phyloP scores from a whole-genome alignment of 106 monocot species.

The Ottelia alismoides region DNA sequence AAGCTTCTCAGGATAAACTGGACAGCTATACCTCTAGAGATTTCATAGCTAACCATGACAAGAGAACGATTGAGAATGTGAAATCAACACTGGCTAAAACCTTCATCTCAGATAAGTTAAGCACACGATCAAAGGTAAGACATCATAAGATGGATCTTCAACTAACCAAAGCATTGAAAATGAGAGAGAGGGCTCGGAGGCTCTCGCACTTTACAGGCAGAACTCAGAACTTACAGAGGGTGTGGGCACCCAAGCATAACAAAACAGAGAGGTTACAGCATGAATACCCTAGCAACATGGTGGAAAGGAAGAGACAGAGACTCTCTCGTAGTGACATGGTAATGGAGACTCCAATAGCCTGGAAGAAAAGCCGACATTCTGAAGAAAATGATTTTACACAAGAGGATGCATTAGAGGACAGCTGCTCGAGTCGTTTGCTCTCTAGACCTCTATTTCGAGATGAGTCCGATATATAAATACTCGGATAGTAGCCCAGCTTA shows the following conservation, averaged over 20 bases:
- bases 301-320: constrained; percentile 25
- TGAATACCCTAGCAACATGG: constrained; percentile 3
- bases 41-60: background rate
- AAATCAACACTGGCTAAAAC: background rate
- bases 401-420: too few species aligned
- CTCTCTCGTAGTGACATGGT: constrained; percentile 35
- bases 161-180: constrained; percentile 42
- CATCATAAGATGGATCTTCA: constrained; percentile 9
- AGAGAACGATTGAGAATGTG: constrained; percentile 1
- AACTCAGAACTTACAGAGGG: constrained; percentile 61
- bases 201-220: constrained; percentile 60
- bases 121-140: background rate
- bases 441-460: too few species aligned
- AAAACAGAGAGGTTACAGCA: constrained; percentile 9
- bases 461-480: too few species aligned
- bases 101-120: constrained; percentile 1
- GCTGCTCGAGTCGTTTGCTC: too few species aligned
- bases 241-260: constrained; percentile 63
- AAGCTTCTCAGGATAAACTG: constrained; percentile 8
- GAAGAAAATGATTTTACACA: constrained; percentile 4
- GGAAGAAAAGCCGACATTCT: background rate
- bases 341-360: constrained; percentile 60
- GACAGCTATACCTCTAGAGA: background rate
- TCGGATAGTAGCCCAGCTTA: too few species aligned
- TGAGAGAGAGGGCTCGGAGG: constrained; percentile 54